Percentiles rank a stretch among this genome's conserved stretches.
Evolutionary conservation across 495 filamentous ascomycete genomes (phyloP).

Genomic region (Hypomontagnella submonticulosa): DNA sequence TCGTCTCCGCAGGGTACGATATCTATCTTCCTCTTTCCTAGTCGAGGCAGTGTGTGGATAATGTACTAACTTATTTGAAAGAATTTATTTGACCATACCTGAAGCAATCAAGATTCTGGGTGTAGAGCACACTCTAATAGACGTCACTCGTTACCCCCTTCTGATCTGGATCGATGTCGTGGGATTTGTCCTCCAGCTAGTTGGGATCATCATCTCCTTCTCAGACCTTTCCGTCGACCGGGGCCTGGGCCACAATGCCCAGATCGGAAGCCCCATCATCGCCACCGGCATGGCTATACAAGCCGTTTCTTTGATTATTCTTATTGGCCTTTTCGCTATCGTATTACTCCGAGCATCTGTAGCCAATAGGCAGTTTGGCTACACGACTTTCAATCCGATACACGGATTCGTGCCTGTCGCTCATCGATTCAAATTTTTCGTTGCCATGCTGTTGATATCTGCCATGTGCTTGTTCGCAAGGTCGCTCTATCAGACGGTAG

Average conservation of each 20-base stretch:
- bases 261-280: conserved; percentile 34
- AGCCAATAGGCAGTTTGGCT: conserved; percentile 31
- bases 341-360: conserved; percentile 35
- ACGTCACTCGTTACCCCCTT: conserved; percentile 15
- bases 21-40: background rate
- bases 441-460: conserved; percentile 36
- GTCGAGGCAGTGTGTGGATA: background rate
- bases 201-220: conserved; percentile 38
- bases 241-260: conserved; percentile 28
- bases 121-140: conserved; percentile 34
- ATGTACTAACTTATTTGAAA: conserved; percentile 22
- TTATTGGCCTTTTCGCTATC: conserved; percentile 23
- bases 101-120: conserved; percentile 38
- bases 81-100: conserved; percentile 34
- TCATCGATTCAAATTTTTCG: conserved; percentile 39
- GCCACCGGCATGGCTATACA: conserved; percentile 31
- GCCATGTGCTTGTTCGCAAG: conserved; percentile 33
- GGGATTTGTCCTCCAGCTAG: conserved; percentile 34
- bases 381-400: conserved; percentile 39
- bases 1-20: conserved; percentile 31
- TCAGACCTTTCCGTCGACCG: conserved; percentile 36
- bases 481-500: conserved; percentile 28
- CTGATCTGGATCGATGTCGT: conserved; percentile 33
- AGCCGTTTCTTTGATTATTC: conserved; percentile 29
- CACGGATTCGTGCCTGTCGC: conserved; percentile 40